A percentile compares a stretch with the other conserved stretches of the same genome.
Evolutionary conservation across 805 yeast genomes (phyloP).

Genomic region (Teunomyces atbi): DNA sequence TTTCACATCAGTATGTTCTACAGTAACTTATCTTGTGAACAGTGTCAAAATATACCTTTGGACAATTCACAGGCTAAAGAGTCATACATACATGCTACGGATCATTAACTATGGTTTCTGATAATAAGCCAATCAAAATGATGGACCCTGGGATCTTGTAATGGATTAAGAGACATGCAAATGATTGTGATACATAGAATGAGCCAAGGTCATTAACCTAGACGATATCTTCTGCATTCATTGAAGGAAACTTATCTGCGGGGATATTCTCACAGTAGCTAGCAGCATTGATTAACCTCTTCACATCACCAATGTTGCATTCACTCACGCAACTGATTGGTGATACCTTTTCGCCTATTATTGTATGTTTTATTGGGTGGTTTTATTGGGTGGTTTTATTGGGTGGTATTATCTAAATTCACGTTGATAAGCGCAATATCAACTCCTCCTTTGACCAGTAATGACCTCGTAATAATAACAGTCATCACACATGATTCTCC

Average conservation of each 20-base stretch:
- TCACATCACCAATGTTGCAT: too few species aligned
- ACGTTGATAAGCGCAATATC: slow-evolving; percentile 71
- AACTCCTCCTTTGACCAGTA: slow-evolving; percentile 76
- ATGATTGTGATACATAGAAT: slow-evolving; percentile 68
- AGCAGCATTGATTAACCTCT: slow-evolving; percentile 64
- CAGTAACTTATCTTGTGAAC: slow-evolving; percentile 66
- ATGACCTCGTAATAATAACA: slow-evolving; percentile 59
- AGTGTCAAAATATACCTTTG: slow-evolving; percentile 79
- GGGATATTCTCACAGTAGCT: slow-evolving; percentile 81
- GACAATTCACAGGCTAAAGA: too few species aligned
- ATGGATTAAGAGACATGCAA: slow-evolving; percentile 65
- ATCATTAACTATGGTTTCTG: slow-evolving; percentile 72
- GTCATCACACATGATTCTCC: slow-evolving; percentile 85
- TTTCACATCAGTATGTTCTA: slow-evolving; percentile 60
- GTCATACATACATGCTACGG: slow-evolving; percentile 78
- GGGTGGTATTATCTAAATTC: slow-evolving; percentile 57
- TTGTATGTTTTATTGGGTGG: too few species aligned
- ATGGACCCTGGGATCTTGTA: slow-evolving; percentile 58
- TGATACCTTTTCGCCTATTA: slow-evolving; percentile 33
- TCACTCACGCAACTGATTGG: slow-evolving; percentile 46
- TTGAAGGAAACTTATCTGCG: slow-evolving; percentile 73
- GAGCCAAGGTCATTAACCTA: slow-evolving; percentile 76
- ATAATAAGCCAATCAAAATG: slow-evolving; percentile 75
- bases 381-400: too few species aligned
- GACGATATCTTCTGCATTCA: slow-evolving; percentile 64